Base-by-base conservation (phyloP, 2,329 filamentous ascomycete genomes). In the Colletotrichum lini region DNA sequence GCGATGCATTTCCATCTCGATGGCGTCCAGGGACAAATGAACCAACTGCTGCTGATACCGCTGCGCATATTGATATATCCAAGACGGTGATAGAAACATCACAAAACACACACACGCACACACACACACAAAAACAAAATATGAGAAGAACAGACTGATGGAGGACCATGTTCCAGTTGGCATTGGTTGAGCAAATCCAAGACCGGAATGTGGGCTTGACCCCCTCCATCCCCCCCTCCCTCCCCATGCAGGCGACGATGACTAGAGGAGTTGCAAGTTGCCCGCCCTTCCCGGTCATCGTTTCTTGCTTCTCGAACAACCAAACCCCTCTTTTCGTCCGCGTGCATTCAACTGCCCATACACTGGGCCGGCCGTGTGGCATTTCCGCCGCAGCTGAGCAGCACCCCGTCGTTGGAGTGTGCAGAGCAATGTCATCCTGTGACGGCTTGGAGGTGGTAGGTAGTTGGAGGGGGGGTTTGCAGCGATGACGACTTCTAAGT, bases 201-300 rank as follows among this genome's bases (percentile, higher is more conserved):
- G 59, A 50, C 30, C 18, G 59, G 16, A 52, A 53, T 40, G 49
- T 16, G 60, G 35, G 53, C n/a, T 42, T 23, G 5, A 35, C 30
- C 35, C 30, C 53, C 52, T 15, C 21, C 23, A 12, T 23, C 47
- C 47, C 13, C 50, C 26, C 16, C 8, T 3, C 35, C 35, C 18
- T 18, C 35, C 26, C 35, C 10, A 56, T 56, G 53, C 35, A 40
- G 38, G 53, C 35, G 16, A 54, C 38, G 30, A 44, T 7, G 49
- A 30, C 45, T 42, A 40, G 56, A 18, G 26, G 26, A 7, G 26
- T 6, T 30, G 26, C 53, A 65, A 40, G 23, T 26, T 40, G 52
- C 65, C 62, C 62, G 67, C 52, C 44, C 60, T 16, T 62, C 58
- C 60, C 58, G 35, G 30, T 16, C 35, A 50, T 57, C 23, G 23